These are phyloP conservation scores for Linderniella brevidens DNA, from an alignment of 257 asterid genomes.

Conservation along the genomic window DNA sequence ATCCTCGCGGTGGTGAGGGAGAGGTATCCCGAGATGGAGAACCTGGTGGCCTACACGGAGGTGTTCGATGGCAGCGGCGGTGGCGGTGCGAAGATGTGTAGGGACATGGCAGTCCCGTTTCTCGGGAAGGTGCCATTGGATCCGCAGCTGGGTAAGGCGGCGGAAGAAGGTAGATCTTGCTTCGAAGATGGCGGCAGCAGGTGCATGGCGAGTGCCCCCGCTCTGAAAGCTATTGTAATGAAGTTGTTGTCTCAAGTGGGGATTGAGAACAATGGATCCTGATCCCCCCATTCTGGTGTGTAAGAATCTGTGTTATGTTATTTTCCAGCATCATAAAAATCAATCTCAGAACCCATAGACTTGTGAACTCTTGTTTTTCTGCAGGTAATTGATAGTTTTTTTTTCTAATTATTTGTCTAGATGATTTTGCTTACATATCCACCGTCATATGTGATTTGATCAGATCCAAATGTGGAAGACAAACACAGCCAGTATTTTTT, in stretches of 20 bases:
- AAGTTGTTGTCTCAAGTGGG: slow-evolving; percentile 31
- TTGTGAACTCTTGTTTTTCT: too few species aligned
- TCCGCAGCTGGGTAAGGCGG: slow-evolving; percentile 80
- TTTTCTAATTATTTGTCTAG: too few species aligned
- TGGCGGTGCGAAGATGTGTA: slow-evolving; percentile 83
- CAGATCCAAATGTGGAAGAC: too few species aligned
- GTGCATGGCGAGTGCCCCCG: slow-evolving; percentile 49
- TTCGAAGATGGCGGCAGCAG: slow-evolving; percentile 40
- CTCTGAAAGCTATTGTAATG: slow-evolving; percentile 40
- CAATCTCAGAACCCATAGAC: too few species aligned
- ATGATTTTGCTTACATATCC: too few species aligned
- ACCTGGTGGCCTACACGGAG: slow-evolving; percentile 43
- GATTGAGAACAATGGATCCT: too few species aligned
- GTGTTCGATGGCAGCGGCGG: slow-evolving; percentile 75
- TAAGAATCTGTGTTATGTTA: too few species aligned
- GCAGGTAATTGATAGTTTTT: too few species aligned
- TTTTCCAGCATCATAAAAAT: too few species aligned
- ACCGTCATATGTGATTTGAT: too few species aligned
- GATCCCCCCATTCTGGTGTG: too few species aligned
- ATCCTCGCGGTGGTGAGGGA: slow-evolving; percentile 33
- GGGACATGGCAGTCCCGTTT: slow-evolving; percentile 66
- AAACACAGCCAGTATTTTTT: too few species aligned
- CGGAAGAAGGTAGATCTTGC: slow-evolving; percentile 90
- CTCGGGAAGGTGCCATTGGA: slow-evolving; percentile 83
- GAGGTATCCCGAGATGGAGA: slow-evolving; percentile 50